A percentile compares a stretch with the other conserved stretches of the same genome.
These are phyloP conservation scores for Kwoniella bestiolae DNA, from an alignment of 768 basidiomycete genomes.

Conservation along the genomic window DNA sequence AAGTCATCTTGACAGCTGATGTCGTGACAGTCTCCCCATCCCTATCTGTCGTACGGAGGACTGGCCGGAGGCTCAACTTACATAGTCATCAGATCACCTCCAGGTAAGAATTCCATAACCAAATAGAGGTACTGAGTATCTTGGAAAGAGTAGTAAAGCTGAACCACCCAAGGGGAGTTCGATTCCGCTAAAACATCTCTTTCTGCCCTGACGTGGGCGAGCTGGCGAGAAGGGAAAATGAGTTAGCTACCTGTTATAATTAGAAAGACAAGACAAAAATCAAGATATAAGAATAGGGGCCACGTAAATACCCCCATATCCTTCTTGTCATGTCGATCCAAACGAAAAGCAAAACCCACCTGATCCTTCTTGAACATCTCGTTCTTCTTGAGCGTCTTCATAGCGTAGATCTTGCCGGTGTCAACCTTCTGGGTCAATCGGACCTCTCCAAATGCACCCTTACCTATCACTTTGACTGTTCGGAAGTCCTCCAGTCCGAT, in stretches of 20 bases:
- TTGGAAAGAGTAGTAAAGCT: slow-evolving; percentile 98
- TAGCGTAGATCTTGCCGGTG: slow-evolving; percentile 97
- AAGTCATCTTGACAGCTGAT: no score
- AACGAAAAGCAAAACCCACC: slow-evolving; percentile 60
- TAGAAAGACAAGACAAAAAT: no score
- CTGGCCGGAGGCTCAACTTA: slow-evolving; percentile 30
- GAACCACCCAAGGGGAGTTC: slow-evolving; percentile 94
- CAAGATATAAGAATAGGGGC: no score
- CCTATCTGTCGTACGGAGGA: background rate
- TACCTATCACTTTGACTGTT: slow-evolving; percentile 98
- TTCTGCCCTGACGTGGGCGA: slow-evolving; percentile 97
- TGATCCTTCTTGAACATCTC: slow-evolving; percentile 99
- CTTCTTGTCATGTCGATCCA: no score
- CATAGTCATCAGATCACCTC: slow-evolving; percentile 99
- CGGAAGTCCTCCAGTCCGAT: slow-evolving; percentile 89
- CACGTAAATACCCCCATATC: no score
- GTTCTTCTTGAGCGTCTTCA: slow-evolving; percentile 96
- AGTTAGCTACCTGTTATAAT: background rate
- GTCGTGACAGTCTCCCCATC: no score
- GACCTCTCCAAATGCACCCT: slow-evolving; percentile 98
- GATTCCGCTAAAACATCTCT: slow-evolving; percentile 95
- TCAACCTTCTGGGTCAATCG: slow-evolving; percentile 94
- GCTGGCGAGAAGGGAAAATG: slow-evolving; percentile 60
- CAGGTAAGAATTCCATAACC: slow-evolving; percentile 98
- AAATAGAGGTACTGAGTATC: slow-evolving; percentile 89